A percentile compares a stretch with the other conserved stretches of the same genome.
phyloP scores from a whole-genome alignment of 305 asterid species.

The Fraxinus floribunda region DNA sequence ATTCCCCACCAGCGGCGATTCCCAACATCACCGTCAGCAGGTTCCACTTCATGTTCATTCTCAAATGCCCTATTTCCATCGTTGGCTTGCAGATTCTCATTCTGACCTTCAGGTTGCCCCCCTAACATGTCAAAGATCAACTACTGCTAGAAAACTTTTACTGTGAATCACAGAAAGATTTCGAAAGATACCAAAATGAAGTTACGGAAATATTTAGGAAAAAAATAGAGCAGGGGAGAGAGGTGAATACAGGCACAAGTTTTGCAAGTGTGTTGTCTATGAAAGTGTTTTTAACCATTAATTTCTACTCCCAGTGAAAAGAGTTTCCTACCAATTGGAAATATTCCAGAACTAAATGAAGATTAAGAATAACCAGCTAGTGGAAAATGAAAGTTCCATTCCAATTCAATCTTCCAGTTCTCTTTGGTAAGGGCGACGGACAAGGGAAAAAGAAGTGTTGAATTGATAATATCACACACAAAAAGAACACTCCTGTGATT shows the following conservation, averaged over 20 bases:
- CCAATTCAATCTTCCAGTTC: neutral
- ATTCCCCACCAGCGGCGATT: slow-evolving; percentile 78
- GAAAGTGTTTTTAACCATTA: neutral
- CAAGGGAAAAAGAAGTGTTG: neutral
- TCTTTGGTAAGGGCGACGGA: neutral
- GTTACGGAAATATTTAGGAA: neutral
- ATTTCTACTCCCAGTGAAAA: neutral
- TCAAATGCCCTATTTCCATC: slow-evolving; percentile 45
- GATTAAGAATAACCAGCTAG: neutral
- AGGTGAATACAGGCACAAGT: neutral
- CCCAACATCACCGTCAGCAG: slow-evolving; percentile 48
- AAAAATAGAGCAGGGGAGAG: neutral
- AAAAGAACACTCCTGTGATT: neutral
- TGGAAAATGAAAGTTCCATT: neutral
- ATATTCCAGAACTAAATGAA: neutral
- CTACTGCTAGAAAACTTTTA: neutral
- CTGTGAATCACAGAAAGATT: neutral
- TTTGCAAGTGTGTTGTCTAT: neutral
- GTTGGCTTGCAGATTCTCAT: slow-evolving; percentile 47
- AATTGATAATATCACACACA: neutral
- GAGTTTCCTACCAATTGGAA: neutral
- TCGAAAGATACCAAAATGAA: neutral
- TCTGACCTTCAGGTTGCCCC: slow-evolving; percentile 51
- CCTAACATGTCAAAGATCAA: slow-evolving; percentile 33
- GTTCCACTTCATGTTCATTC: slow-evolving; percentile 50